phyloP scores from a whole-genome alignment of 768 basidiomycete species.

The Gyrodon lividus region DNA sequence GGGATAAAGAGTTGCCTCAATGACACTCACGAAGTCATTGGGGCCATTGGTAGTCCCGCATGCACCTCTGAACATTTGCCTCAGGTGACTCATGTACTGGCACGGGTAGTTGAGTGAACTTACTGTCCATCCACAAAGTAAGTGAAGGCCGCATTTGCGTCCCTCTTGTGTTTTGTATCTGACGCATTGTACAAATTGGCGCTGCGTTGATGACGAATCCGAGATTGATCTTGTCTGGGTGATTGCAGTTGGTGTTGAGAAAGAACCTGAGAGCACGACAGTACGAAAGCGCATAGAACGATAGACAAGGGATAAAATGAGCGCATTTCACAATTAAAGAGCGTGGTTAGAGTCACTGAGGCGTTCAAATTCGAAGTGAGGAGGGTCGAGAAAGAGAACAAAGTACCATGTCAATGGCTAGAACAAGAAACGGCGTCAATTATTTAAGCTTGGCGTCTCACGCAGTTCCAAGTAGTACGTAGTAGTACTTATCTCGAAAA shows the following conservation, averaged over 20 bases:
- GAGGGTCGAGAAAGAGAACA: neutral
- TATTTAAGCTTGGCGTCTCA: no score
- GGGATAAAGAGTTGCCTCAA: neutral
- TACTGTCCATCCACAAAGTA: slow-evolving; percentile 28
- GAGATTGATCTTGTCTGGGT: slow-evolving; percentile 12
- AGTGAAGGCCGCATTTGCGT: slow-evolving; percentile 20
- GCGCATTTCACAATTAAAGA: slow-evolving; percentile 24
- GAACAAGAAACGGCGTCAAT: no score
- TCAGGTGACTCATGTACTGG: neutral
- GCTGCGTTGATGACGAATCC: slow-evolving; percentile 8
- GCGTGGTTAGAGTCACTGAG: neutral
- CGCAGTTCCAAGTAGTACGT: no score
- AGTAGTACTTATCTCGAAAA: no score
- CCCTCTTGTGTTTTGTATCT: slow-evolving; percentile 16
- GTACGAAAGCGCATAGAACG: slow-evolving; percentile 19
- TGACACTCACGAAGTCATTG: slow-evolving; percentile 26
- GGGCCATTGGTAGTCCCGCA: slow-evolving; percentile 31
- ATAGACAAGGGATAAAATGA: slow-evolving; percentile 26
- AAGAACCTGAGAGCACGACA: slow-evolving; percentile 10
- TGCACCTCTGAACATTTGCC: slow-evolving; percentile 37
- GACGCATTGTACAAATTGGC: neutral
- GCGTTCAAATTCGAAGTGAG: neutral
- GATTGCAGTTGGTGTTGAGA: slow-evolving; percentile 5
- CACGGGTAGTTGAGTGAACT: slow-evolving; percentile 1
- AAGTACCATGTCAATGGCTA: neutral